These are phyloP conservation scores for Hyaloscypha finlandica DNA, from an alignment of 495 filamentous ascomycete genomes.

Conservation along the genomic window DNA sequence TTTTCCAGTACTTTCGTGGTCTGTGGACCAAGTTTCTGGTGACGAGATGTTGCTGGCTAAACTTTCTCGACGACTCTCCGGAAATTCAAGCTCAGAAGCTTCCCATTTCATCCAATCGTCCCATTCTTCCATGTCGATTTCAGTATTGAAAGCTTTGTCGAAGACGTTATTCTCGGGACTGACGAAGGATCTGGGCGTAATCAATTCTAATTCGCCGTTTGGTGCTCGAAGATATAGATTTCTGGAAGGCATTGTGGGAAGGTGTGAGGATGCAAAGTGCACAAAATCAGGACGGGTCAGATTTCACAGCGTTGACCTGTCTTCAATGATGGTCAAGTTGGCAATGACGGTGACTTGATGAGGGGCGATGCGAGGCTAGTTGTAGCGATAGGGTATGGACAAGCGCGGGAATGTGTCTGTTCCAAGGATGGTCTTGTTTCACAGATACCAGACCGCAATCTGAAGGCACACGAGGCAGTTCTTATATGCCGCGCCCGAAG, in stretches of 20 bases:
- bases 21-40: slow-evolving; percentile 5
- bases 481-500: neutral
- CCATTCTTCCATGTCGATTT: slow-evolving; percentile 21
- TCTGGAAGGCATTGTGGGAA: slow-evolving; percentile 12
- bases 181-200: neutral
- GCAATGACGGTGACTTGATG: neutral
- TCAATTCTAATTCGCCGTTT: neutral
- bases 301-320: neutral
- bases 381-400: neutral
- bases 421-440: no score
- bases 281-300: neutral
- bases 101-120: slow-evolving; percentile 22
- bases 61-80: neutral
- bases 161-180: slow-evolving; percentile 17
- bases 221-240: slow-evolving; percentile 7
- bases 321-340: neutral
- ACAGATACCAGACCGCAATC: no score
- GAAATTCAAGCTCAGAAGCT: neutral
- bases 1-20: slow-evolving; percentile 4
- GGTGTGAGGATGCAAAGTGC: neutral
- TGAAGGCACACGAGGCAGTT: slow-evolving; percentile 1
- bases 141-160: slow-evolving; percentile 10
- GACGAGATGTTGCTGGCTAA: slow-evolving; percentile 15
- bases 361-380: neutral
- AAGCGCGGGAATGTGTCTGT: no score